phyloP scores from a whole-genome alignment of 2,329 filamentous ascomycete species.

The Decorospora gaudefroyi region DNA sequence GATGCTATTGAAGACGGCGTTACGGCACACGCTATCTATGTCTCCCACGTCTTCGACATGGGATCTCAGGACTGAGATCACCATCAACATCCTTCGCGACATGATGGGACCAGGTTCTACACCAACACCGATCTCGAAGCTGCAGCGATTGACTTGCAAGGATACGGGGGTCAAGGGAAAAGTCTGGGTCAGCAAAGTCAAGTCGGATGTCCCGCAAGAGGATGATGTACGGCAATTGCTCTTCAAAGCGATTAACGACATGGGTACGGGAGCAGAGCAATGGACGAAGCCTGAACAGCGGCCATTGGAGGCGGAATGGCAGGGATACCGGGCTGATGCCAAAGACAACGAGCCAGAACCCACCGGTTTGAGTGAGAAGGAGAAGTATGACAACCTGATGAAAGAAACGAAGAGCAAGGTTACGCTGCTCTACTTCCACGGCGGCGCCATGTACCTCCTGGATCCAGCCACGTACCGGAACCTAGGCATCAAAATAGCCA shows the following conservation, averaged over 20 bases:
- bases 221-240: constrained; percentile 60
- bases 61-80: constrained; percentile 75
- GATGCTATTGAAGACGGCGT: constrained; percentile 63
- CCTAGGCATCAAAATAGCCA: constrained; percentile 64
- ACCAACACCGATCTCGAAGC: constrained; percentile 36
- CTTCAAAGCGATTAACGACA: constrained; percentile 60
- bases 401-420: constrained; percentile 65
- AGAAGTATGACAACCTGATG: constrained; percentile 70
- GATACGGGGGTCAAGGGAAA: constrained; percentile 74
- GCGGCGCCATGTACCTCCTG: constrained; percentile 73
- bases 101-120: constrained; percentile 38
- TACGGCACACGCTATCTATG: constrained; percentile 67
- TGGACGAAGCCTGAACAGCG: constrained; percentile 56
- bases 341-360: constrained; percentile 58
- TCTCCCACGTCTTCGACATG: constrained; percentile 76
- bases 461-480: constrained; percentile 70
- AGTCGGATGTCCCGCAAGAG: constrained; percentile 63
- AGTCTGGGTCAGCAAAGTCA: constrained; percentile 79
- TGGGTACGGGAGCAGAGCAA: constrained; percentile 50
- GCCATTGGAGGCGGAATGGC: constrained; percentile 74
- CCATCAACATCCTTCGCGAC: constrained; percentile 69
- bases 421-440: constrained; percentile 75
- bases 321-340: constrained; percentile 66
- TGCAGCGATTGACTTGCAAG: constrained; percentile 65
- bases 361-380: constrained; percentile 59